Evolutionary conservation across 352 stramenopile species (phyloP).

Genomic region (Phytophthora tubulina): DNA sequence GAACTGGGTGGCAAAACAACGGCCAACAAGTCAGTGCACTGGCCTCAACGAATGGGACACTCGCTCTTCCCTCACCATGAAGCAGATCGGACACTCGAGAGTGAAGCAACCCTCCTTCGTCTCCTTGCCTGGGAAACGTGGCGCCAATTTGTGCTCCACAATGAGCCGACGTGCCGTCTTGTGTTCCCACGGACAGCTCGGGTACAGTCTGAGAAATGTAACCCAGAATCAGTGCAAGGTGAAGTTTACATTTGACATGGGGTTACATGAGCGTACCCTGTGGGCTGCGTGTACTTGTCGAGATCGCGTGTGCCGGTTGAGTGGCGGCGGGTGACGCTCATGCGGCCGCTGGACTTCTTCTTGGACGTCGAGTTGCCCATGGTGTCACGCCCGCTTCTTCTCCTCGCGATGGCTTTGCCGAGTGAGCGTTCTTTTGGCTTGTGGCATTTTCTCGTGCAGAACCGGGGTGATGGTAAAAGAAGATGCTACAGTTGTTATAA

Average conservation of each 20-base stretch:
- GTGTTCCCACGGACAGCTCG: constrained; percentile 78
- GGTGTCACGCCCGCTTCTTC: constrained; percentile 3
- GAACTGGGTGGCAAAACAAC: constrained; percentile 40
- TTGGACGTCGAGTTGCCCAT: constrained; percentile 83
- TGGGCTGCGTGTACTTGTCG: constrained; percentile 73
- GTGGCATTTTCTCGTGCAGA: constrained; percentile 16
- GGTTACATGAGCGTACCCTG: constrained; percentile 45
- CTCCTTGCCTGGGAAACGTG: constrained; percentile 74
- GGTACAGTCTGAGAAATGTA: constrained; percentile 61
- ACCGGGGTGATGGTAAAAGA: background rate
- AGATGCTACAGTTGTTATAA: no score
- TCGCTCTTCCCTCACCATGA: background rate
- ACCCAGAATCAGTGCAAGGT: constrained; percentile 1
- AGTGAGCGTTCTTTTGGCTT: constrained; percentile 26
- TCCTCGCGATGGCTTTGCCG: constrained; percentile 21
- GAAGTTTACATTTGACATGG: background rate
- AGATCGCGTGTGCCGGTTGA: constrained; percentile 62
- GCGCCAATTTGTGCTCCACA: constrained; percentile 76
- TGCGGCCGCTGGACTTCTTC: constrained; percentile 26
- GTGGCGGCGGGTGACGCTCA: constrained; percentile 17
- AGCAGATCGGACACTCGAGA: constrained; percentile 82
- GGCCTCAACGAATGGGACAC: background rate
- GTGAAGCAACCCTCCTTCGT: constrained; percentile 67
- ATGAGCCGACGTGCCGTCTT: constrained; percentile 75
- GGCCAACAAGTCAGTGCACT: constrained; percentile 19